These are phyloP conservation scores for Ensete glaucum DNA, from an alignment of 176 grass and related monocot species.

Conservation along the genomic window DNA sequence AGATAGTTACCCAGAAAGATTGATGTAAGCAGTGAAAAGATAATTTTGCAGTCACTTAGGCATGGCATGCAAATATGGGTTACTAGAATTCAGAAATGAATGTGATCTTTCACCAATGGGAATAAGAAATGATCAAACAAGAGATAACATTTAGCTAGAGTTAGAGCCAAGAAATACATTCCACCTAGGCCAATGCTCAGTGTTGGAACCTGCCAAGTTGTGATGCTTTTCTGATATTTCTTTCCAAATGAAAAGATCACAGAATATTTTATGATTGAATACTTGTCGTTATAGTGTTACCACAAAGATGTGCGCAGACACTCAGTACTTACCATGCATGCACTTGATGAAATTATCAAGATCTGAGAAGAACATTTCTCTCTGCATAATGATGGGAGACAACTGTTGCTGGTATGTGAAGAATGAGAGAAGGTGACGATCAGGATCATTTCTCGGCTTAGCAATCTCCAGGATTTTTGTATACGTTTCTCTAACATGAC, in stretches of 20 bases:
- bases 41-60: neutral
- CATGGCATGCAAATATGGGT: neutral
- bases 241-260: neutral
- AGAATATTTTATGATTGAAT: neutral
- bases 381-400: slow-evolving; percentile 33
- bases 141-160: no score
- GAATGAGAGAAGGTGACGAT: slow-evolving; percentile 50
- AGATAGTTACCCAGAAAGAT: neutral
- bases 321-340: slow-evolving; percentile 59
- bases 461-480: slow-evolving; percentile 48
- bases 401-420: slow-evolving; percentile 50
- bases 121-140: no score
- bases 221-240: neutral
- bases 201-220: no score
- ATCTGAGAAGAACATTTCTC: slow-evolving; percentile 35
- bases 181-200: no score
- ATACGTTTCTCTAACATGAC: slow-evolving; percentile 38
- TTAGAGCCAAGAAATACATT: no score
- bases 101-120: no score
- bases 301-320: neutral
- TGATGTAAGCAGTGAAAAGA: neutral
- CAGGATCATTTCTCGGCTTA: slow-evolving; percentile 72
- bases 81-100: no score
- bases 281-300: neutral
- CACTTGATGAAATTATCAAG: slow-evolving; percentile 61